These are phyloP conservation scores for Gossypium stocksii DNA, from an alignment of 345 rosid genomes.

Conservation along the genomic window DNA sequence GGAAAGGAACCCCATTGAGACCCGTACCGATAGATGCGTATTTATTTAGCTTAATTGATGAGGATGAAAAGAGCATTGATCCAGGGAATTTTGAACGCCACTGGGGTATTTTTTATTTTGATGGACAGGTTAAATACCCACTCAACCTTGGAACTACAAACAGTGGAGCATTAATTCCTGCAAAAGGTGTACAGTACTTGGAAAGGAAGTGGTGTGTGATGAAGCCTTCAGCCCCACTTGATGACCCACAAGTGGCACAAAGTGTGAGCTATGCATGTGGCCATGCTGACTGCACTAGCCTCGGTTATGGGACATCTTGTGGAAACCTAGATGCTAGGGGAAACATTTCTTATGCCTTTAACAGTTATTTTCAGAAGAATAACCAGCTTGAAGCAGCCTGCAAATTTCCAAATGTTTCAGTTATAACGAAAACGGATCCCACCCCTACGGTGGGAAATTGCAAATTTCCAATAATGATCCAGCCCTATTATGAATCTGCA, in stretches of 20 bases:
- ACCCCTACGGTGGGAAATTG: slow-evolving; percentile 66
- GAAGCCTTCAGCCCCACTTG: slow-evolving; percentile 54
- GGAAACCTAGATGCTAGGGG: slow-evolving; percentile 45
- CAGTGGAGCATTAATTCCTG: slow-evolving; percentile 51
- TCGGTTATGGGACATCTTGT: slow-evolving; percentile 89
- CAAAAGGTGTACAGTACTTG: slow-evolving; percentile 46
- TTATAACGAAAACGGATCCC: slow-evolving; percentile 57
- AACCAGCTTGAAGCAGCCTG: slow-evolving; percentile 77
- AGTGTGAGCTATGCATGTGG: slow-evolving; percentile 84
- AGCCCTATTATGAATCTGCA: slow-evolving; percentile 64
- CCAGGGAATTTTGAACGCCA: slow-evolving; percentile 92
- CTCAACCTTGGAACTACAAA: slow-evolving; percentile 86
- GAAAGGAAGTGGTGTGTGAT: slow-evolving; percentile 78
- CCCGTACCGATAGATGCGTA: slow-evolving; percentile 72
- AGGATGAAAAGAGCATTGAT: slow-evolving; percentile 69
- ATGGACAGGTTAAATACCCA: slow-evolving; percentile 57
- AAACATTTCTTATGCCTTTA: slow-evolving; percentile 84
- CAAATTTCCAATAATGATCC: slow-evolving; percentile 57
- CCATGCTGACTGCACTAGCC: slow-evolving; percentile 79
- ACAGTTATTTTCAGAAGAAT: slow-evolving; percentile 79
- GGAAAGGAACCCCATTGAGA: slow-evolving; percentile 81
- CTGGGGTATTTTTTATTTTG: slow-evolving; percentile 76
- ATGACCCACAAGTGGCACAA: slow-evolving; percentile 57
- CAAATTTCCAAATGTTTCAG: slow-evolving; percentile 64
- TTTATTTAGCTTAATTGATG: slow-evolving; percentile 75